These are phyloP conservation scores for Scedosporium boydii DNA, from an alignment of 2,329 filamentous ascomycete species.

Conservation along the genomic window DNA sequence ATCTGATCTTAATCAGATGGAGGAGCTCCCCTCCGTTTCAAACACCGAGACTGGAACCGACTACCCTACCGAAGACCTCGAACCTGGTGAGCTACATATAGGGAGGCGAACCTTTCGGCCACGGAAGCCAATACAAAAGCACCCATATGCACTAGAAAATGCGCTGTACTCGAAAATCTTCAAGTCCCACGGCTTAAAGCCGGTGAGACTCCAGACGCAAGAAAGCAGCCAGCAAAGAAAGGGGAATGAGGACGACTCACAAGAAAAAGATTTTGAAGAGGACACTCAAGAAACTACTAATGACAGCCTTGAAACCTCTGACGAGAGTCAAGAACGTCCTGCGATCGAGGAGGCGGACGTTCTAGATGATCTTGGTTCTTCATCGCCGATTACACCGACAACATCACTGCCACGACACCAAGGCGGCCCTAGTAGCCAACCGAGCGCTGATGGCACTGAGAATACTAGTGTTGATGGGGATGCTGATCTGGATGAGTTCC, in stretches of 20 bases:
- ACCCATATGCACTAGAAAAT: conserved; percentile 48
- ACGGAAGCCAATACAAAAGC: conserved; percentile 51
- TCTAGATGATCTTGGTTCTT: background rate
- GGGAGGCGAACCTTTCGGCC: conserved; percentile 42
- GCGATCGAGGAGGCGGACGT: conserved; percentile 9
- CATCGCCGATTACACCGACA: conserved; percentile 6
- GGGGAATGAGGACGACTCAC: conserved; percentile 27
- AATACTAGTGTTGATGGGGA: conserved; percentile 24
- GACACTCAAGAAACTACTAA: conserved; percentile 20
- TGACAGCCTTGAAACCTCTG: conserved; percentile 12
- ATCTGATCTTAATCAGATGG: background rate
- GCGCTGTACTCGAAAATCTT: conserved; percentile 43
- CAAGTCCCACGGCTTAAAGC: conserved; percentile 44
- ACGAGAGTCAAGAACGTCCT: conserved; percentile 24
- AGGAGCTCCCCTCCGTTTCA: background rate
- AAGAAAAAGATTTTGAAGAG: conserved; percentile 41
- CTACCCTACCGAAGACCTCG: conserved; percentile 4
- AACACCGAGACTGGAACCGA: background rate
- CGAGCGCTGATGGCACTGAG: conserved; percentile 25
- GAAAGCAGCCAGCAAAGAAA: conserved; percentile 18
- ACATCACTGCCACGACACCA: conserved; percentile 11
- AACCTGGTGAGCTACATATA: conserved; percentile 18
- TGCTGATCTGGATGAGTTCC: conserved; percentile 21
- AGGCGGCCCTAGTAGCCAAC: conserved; percentile 21
- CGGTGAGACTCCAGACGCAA: conserved; percentile 31